Evolutionary conservation across 2,329 filamentous ascomycete species (phyloP).

Genomic region (Decorospora gaudefroyi): DNA sequence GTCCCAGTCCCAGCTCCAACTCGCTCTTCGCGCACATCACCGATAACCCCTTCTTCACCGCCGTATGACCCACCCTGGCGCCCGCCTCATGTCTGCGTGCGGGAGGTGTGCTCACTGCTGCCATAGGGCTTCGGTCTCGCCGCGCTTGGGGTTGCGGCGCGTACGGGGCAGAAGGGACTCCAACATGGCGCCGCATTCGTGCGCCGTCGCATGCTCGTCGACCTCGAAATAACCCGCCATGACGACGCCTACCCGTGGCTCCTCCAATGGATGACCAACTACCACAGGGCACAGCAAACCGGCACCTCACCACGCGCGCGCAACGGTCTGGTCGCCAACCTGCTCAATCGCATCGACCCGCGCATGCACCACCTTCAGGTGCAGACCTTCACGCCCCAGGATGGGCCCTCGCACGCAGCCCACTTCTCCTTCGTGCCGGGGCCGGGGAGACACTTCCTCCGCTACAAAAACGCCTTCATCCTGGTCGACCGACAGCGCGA

Average conservation of each 20-base stretch:
- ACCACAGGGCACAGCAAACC: constrained; percentile 67
- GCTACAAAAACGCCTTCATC: constrained; percentile 85
- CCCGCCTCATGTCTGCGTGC: constrained; percentile 16
- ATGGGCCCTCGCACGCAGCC: constrained; percentile 72
- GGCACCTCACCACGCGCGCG: constrained; percentile 34
- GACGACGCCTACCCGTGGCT: constrained; percentile 95
- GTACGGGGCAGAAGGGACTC: constrained; percentile 77
- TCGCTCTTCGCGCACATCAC: constrained; percentile 53
- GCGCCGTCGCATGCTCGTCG: constrained; percentile 84
- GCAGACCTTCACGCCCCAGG: constrained; percentile 65
- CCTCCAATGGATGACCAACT: constrained; percentile 88
- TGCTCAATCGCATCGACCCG: constrained; percentile 63
- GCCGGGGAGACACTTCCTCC: constrained; percentile 84
- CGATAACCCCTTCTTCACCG: constrained; percentile 60
- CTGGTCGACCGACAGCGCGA: constrained; percentile 86
- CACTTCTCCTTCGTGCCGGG: constrained; percentile 89
- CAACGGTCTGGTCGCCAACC: constrained; percentile 54
- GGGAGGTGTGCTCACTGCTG: constrained; percentile 38
- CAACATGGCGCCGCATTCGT: constrained; percentile 74
- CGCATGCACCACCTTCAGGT: constrained; percentile 67
- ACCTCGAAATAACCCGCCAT: constrained; percentile 92
- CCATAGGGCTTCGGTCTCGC: constrained; percentile 82
- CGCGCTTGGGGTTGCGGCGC: constrained; percentile 78
- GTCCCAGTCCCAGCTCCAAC: constrained; percentile 45
- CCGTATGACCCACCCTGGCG: constrained; percentile 57